These are phyloP conservation scores for Trebouxia gelatinosa DNA, from an alignment of 163 green algal genomes.

Conservation along the genomic window DNA sequence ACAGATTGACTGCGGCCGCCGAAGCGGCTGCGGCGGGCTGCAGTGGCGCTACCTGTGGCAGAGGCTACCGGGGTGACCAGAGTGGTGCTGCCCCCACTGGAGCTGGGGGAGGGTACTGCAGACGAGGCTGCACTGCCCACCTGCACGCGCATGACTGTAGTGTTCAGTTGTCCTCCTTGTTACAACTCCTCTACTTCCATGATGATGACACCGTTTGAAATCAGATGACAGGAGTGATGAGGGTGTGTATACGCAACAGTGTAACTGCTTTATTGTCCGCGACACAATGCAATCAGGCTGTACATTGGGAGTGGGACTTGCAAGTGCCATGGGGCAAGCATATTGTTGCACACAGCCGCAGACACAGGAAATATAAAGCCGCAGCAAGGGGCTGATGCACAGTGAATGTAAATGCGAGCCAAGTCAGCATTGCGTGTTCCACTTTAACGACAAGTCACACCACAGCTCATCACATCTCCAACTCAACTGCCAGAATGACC, in stretches of 20 bases:
- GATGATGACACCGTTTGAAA: background rate
- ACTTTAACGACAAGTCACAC: no score
- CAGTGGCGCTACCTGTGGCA: background rate
- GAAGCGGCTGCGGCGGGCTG: conserved; percentile 9
- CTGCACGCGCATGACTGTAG: background rate
- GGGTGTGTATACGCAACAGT: background rate
- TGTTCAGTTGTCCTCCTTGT: no score
- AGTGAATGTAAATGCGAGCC: no score
- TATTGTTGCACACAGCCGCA: no score
- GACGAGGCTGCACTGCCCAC: background rate
- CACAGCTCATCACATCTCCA: background rate
- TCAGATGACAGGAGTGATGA: background rate
- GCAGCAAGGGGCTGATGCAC: no score
- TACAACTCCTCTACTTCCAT: no score
- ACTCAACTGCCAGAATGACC: background rate
- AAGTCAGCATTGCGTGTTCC: no score
- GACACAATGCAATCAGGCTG: background rate
- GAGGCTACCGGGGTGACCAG: background rate
- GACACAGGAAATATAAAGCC: no score
- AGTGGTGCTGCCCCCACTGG: background rate
- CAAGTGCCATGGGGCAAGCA: no score
- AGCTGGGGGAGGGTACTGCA: background rate
- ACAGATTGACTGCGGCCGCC: background rate
- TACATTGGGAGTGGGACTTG: background rate
- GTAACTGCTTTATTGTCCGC: background rate